phyloP scores from a whole-genome alignment of 441 rosid genomes.

The Viola pubescens region DNA sequence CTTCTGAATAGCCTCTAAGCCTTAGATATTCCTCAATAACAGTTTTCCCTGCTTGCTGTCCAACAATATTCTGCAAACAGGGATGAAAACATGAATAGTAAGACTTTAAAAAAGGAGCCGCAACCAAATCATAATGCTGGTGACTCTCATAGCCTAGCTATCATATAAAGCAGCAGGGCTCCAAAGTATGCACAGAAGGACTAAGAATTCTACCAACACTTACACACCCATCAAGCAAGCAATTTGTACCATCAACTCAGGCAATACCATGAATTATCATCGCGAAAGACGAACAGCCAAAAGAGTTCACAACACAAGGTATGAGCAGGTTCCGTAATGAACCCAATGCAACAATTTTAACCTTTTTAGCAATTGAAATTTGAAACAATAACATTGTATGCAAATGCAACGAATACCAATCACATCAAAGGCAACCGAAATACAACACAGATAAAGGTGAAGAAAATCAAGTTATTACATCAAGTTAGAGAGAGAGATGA shows the following conservation, averaged over 20 bases:
- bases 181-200: too few species aligned
- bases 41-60: conserved; percentile 53
- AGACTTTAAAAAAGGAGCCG: conserved; percentile 1
- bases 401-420: not conserved
- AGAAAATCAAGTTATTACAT: not conserved
- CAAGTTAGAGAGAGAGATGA: conserved; percentile 10
- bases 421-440: not conserved
- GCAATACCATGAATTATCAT: too few species aligned
- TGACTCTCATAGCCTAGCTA: too few species aligned
- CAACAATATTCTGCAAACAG: conserved; percentile 59
- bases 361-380: too few species aligned
- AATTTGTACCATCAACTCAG: too few species aligned
- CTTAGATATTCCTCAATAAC: conserved; percentile 67
- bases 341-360: too few species aligned
- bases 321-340: too few species aligned
- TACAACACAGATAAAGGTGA: not conserved
- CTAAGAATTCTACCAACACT: too few species aligned
- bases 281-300: too few species aligned
- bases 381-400: not conserved
- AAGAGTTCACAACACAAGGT: too few species aligned
- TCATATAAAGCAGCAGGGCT: too few species aligned
- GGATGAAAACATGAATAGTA: conserved; percentile 14
- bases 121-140: not conserved
- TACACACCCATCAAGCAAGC: too few species aligned
- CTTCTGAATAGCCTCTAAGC: conserved; percentile 53